Evolutionary conservation across 805 yeast species (phyloP).

Genomic region (Kazachstania taianensis): DNA sequence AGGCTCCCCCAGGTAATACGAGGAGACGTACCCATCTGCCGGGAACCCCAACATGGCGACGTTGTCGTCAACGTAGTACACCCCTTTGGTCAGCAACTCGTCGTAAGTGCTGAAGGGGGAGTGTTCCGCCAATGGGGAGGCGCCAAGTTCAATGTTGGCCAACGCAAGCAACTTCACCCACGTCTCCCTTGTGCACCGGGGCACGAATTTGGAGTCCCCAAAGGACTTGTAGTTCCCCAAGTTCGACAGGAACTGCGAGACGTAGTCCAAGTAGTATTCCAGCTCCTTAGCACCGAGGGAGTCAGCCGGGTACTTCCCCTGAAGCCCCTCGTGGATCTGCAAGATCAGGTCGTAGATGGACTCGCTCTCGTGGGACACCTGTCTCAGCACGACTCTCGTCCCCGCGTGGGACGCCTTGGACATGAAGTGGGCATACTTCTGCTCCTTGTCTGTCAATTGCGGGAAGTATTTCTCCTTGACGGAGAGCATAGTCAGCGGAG

Average conservation of each 20-base stretch:
- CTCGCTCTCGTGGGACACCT: slow-evolving; percentile 78
- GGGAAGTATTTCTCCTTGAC: slow-evolving; percentile 63
- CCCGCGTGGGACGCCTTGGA: slow-evolving; percentile 81
- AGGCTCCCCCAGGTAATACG: slow-evolving; percentile 51
- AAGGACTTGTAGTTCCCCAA: slow-evolving; percentile 77
- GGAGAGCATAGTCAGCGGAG: slow-evolving; percentile 62
- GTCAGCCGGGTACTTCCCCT: slow-evolving; percentile 36
- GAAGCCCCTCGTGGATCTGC: slow-evolving; percentile 40
- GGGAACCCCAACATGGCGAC: slow-evolving; percentile 65
- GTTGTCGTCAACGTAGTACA: slow-evolving; percentile 43
- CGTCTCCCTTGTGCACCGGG: slow-evolving; percentile 40
- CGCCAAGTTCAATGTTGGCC: slow-evolving; percentile 28
- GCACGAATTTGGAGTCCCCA: slow-evolving; percentile 82
- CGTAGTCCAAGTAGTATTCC: slow-evolving; percentile 51
- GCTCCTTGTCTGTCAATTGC: slow-evolving; percentile 46
- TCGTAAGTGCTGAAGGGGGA: slow-evolving; percentile 14
- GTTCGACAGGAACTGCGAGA: slow-evolving; percentile 64
- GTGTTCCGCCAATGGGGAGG: too few species aligned
- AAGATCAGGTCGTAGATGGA: slow-evolving; percentile 61
- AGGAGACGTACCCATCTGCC: slow-evolving; percentile 61
- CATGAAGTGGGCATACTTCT: slow-evolving; percentile 73
- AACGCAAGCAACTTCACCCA: slow-evolving; percentile 31
- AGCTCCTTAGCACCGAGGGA: slow-evolving; percentile 22
- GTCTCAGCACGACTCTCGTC: slow-evolving; percentile 65
- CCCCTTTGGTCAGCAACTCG: slow-evolving; percentile 34